Percentiles rank a stretch among this genome's conserved stretches.
Evolutionary conservation across 352 stramenopile species (phyloP).

Genomic region (Globisporangium echinulatum): DNA sequence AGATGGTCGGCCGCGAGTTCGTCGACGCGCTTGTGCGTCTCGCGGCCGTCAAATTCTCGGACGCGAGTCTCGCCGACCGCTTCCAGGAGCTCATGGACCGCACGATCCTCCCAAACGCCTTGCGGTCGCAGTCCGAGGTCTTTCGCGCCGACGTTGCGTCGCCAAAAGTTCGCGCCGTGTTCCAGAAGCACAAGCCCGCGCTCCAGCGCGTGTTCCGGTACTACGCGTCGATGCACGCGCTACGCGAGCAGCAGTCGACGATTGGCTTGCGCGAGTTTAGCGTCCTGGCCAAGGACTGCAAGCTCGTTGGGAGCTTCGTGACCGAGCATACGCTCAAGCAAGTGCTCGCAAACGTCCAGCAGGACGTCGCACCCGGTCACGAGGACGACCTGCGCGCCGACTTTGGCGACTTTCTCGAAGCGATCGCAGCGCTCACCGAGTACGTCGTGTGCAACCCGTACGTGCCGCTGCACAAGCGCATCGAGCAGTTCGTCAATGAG

Average conservation of each 20-base stretch:
- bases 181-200: slow-evolving; percentile 58
- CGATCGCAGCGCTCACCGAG: slow-evolving; percentile 62
- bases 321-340: slow-evolving; percentile 78
- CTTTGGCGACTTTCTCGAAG: slow-evolving; percentile 67
- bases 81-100: slow-evolving; percentile 68
- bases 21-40: slow-evolving; percentile 55
- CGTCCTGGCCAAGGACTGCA: slow-evolving; percentile 68
- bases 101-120: slow-evolving; percentile 52
- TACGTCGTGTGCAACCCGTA: slow-evolving; percentile 81
- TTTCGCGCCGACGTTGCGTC: slow-evolving; percentile 68
- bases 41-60: slow-evolving; percentile 41
- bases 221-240: slow-evolving; percentile 69
- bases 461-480: slow-evolving; percentile 63
- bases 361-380: slow-evolving; percentile 26
- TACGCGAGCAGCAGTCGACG: slow-evolving; percentile 73
- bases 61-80: slow-evolving; percentile 40
- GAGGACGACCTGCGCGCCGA: slow-evolving; percentile 46
- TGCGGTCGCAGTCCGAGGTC: slow-evolving; percentile 65
- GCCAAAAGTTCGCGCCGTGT: slow-evolving; percentile 63
- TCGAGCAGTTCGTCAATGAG: slow-evolving; percentile 75
- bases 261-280: slow-evolving; percentile 52
- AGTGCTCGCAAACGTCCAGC: slow-evolving; percentile 68
- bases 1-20: slow-evolving; percentile 63
- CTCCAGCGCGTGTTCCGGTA: slow-evolving; percentile 79
- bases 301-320: slow-evolving; percentile 65